phyloP scores from a whole-genome alignment of 2,329 filamentous ascomycete species.

The Ophiostoma piceae region DNA sequence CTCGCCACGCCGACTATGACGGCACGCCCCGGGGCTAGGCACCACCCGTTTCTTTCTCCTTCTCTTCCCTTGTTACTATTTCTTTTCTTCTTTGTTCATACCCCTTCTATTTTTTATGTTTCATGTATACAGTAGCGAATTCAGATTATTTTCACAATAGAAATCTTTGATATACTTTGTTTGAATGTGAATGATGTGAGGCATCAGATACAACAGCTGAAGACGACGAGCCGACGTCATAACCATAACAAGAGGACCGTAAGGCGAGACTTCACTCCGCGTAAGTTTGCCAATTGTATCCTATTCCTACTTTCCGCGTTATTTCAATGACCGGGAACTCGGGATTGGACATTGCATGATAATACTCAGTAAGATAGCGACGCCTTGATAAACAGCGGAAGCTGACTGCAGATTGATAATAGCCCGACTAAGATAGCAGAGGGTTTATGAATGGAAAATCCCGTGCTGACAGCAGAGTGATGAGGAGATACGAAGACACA shows the following conservation, averaged over 20 bases:
- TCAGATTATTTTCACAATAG: not conserved
- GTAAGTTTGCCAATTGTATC: no score
- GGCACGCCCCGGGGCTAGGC: not conserved
- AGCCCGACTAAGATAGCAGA: not conserved
- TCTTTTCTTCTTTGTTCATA: conserved; percentile 17
- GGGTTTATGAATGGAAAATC: not conserved
- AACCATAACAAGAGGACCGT: no score
- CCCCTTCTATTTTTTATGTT: conserved; percentile 13
- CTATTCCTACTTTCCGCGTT: not conserved
- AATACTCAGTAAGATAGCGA: no score
- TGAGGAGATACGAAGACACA: not conserved
- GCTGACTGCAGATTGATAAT: not conserved
- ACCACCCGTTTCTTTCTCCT: not conserved
- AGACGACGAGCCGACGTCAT: no score
- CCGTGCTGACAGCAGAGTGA: not conserved
- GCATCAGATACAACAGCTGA: no score
- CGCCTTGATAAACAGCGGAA: not conserved
- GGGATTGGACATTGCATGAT: no score
- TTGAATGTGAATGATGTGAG: not conserved
- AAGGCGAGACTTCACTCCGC: no score
- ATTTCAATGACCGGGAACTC: not conserved
- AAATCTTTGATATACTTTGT: not conserved
- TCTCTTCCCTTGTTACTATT: not conserved
- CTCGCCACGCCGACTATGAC: not conserved
- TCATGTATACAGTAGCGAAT: conserved; percentile 17